These are phyloP conservation scores for Hypoxylon rubiginosum DNA, from an alignment of 2,329 filamentous ascomycete genomes.

Conservation along the genomic window DNA sequence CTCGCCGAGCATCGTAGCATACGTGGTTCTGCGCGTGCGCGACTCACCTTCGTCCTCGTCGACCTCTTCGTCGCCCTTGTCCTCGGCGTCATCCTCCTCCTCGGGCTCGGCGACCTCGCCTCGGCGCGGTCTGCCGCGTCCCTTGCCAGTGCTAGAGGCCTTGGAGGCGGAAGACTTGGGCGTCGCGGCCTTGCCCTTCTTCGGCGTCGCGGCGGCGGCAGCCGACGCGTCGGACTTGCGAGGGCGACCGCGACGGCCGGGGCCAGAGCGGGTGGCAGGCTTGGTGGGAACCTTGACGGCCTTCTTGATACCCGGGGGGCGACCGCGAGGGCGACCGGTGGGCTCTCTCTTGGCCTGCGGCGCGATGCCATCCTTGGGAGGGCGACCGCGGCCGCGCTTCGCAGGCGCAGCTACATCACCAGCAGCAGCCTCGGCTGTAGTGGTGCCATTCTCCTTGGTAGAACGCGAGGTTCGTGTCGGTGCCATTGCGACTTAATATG, in stretches of 20 bases:
- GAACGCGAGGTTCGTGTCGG: slow-evolving; percentile 44
- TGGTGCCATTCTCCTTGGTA: slow-evolving; percentile 44
- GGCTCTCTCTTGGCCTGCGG: slow-evolving; percentile 53
- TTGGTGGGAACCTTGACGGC: slow-evolving; percentile 37
- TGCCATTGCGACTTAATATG: slow-evolving; percentile 39
- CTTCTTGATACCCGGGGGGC: slow-evolving; percentile 59
- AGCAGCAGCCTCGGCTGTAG: slow-evolving; percentile 36
- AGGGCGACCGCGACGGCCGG: slow-evolving; percentile 52
- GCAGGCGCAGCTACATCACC: slow-evolving; percentile 42
- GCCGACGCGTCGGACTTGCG: slow-evolving; percentile 47
- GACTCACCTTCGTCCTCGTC: no score
- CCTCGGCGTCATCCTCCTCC: slow-evolving; percentile 41
- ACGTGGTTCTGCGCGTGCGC: not conserved
- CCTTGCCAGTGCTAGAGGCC: slow-evolving; percentile 43
- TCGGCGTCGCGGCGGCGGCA: slow-evolving; percentile 44
- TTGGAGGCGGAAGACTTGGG: no score
- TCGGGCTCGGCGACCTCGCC: slow-evolving; percentile 45
- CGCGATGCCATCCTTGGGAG: slow-evolving; percentile 56
- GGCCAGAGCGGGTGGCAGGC: slow-evolving; percentile 28
- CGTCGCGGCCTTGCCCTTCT: slow-evolving; percentile 44
- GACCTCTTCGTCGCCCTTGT: no score
- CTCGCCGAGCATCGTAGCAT: not conserved
- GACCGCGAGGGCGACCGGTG: slow-evolving; percentile 62
- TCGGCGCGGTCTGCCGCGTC: slow-evolving; percentile 46
- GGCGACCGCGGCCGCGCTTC: slow-evolving; percentile 57